Evolutionary conservation across 75 land plant genomes (phyloP).

Genomic region (Isoetes taiwanensis): DNA sequence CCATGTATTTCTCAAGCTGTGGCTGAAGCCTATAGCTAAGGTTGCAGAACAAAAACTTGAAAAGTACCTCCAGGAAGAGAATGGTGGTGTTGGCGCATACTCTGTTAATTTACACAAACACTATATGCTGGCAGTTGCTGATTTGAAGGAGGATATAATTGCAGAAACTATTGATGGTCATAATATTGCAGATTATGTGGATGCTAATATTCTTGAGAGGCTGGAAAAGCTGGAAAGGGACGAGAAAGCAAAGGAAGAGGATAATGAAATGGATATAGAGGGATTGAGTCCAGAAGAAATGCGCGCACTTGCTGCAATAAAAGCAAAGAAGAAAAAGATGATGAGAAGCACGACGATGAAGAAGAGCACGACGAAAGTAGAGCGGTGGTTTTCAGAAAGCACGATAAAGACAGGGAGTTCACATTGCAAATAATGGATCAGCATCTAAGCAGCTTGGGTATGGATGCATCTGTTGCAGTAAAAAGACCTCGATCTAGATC

Average conservation of each 20-base stretch:
- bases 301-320: conserved; percentile 59
- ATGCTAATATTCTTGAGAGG: conserved; percentile 67
- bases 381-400: conserved; percentile 74
- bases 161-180: conserved; percentile 93
- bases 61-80: conserved; percentile 72
- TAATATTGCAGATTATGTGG: conserved; percentile 73
- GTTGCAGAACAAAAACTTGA: conserved; percentile 39
- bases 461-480: conserved; percentile 70
- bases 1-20: conserved; percentile 70
- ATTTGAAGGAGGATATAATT: conserved; percentile 81
- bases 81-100: conserved; percentile 95
- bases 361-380: conserved; percentile 88
- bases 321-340: conserved; percentile 64
- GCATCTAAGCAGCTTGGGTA: conserved; percentile 58
- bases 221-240: conserved; percentile 77
- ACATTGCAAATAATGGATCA: conserved; percentile 59
- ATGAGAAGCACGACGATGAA: conserved; percentile 66
- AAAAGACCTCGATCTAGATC: conserved; percentile 63
- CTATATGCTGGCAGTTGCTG: conserved; percentile 54
- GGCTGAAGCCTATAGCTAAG: conserved; percentile 42
- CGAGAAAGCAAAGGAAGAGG: conserved; percentile 45
- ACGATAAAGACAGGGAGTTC: conserved; percentile 54
- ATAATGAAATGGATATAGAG: conserved; percentile 56
- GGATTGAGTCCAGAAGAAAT: conserved; percentile 54
- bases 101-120: conserved; percentile 72